Conservation (phyloP, 148 eudicot genomes). For the Polygonum aviculare region DNA sequence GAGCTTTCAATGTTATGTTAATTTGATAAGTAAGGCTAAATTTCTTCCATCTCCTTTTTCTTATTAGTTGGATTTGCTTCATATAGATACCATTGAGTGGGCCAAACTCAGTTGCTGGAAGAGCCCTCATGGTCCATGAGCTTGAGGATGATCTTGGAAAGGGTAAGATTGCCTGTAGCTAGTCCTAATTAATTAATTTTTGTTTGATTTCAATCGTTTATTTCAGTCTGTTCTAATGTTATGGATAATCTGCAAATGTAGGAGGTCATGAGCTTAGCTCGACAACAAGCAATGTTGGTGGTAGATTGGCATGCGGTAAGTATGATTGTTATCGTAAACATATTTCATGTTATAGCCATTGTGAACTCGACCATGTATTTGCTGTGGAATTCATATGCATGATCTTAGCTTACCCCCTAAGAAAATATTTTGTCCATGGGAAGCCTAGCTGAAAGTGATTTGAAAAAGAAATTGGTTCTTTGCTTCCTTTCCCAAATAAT, state of each 20-base stretch:
- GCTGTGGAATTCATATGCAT: background rate
- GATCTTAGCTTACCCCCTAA: background rate
- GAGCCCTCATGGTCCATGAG: constrained; percentile 93
- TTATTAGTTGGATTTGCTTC: background rate
- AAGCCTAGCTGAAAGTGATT: background rate
- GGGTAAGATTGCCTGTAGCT: constrained; percentile 33
- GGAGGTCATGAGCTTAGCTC: constrained; percentile 97
- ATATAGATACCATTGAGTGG: constrained; percentile 84
- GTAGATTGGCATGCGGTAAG: constrained; percentile 95
- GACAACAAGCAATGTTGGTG: constrained; percentile 92
- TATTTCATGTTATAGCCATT: background rate
- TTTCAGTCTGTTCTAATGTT: background rate
- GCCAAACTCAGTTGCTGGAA: constrained; percentile 76
- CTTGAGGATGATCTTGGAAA: constrained; percentile 96
- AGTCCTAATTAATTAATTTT: background rate
- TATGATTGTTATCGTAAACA: background rate
- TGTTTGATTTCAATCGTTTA: background rate
- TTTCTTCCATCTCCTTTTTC: background rate
- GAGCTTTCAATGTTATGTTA: constrained; percentile 21
- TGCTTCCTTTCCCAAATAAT: background rate
- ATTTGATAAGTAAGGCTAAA: background rate
- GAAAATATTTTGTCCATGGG: background rate
- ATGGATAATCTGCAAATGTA: constrained; percentile 23
- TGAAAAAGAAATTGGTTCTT: background rate
- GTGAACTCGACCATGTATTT: background rate